phyloP scores from a whole-genome alignment of 768 basidiomycete species.

The Paxillus ammoniavirescens region DNA sequence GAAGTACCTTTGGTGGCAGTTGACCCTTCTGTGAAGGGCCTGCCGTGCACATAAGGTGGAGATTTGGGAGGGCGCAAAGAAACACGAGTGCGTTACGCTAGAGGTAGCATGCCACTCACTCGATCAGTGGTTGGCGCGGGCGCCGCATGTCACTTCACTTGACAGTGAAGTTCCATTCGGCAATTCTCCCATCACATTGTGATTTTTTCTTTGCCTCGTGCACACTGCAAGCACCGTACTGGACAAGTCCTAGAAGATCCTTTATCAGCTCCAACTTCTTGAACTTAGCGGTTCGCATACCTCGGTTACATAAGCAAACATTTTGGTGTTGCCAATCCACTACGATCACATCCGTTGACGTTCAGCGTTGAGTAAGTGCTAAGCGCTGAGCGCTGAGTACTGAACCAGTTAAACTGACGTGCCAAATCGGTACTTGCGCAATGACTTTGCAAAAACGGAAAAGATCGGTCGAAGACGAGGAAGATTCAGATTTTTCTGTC shows the following conservation, averaged over 20 bases:
- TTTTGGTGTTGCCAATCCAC: background rate
- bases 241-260: too few species aligned
- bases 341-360: too few species aligned
- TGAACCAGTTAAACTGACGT: background rate
- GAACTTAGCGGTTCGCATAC: background rate
- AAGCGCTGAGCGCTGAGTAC: background rate
- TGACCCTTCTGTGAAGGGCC: background rate
- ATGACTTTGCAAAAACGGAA: constrained; percentile 34
- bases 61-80: background rate
- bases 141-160: too few species aligned
- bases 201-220: too few species aligned
- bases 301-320: background rate
- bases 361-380: too few species aligned
- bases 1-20: background rate
- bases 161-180: too few species aligned
- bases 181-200: too few species aligned
- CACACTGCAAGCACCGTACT: too few species aligned
- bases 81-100: too few species aligned
- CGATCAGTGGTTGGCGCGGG: too few species aligned
- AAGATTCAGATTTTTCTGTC: constrained; percentile 12
- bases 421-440: background rate
- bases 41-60: background rate
- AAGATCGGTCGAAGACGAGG: constrained; percentile 15
- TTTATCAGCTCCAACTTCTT: too few species aligned
- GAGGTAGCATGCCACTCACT: too few species aligned